Base-by-base conservation (phyloP, 177 flowering plant species). In the Tripterygium wilfordii region DNA sequence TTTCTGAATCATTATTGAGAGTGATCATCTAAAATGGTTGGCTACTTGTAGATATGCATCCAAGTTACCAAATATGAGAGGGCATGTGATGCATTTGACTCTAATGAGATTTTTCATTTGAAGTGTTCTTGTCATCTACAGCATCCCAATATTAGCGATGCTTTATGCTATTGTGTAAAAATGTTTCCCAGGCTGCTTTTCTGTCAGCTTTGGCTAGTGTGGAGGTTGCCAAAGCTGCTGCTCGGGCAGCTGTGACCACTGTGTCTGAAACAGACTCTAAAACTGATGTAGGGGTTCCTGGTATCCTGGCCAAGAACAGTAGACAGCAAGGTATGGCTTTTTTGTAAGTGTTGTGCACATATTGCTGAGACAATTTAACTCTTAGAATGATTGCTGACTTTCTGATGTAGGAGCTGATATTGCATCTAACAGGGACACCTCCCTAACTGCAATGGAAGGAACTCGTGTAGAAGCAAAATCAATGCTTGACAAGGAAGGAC, bases 141-240 rank as follows among this genome's bases (percentile, higher is more conserved):
- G n/a, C n/a, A n/a, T n/a, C n/a, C n/a, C n/a, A n/a, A n/a, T n/a
- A n/a, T n/a, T n/a, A n/a, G n/a, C n/a, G n/a, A n/a, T n/a, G n/a
- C n/a, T n/a, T n/a, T n/a, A n/a, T n/a, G n/a, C n/a, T 23, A 21
- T 16, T 52, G n/a, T n/a, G n/a, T 47, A 16, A 10, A 15, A 45
- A 45, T 44, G 53, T 60, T 25, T 32, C n/a, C n/a, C 76, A 92
- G 98, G 96, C 82, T 59, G 96, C 89, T 45, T 88, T 88, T 63
- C 67, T 92, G 39, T 88, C 96, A 6, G 82, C 94, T 41, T 48
- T 92, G 74, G 91, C 64, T 17, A 96, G 98, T 41, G 71, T 69
- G 15, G 83, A 79, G 52, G 79, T 80, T 65, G 87, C 95, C 4
- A 75, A 82, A 66, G 80, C 80, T 46, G 80, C 96, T 42, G 85